These are phyloP conservation scores for Aciculosporium take DNA, from an alignment of 2,329 filamentous ascomycete species.

Conservation along the genomic window DNA sequence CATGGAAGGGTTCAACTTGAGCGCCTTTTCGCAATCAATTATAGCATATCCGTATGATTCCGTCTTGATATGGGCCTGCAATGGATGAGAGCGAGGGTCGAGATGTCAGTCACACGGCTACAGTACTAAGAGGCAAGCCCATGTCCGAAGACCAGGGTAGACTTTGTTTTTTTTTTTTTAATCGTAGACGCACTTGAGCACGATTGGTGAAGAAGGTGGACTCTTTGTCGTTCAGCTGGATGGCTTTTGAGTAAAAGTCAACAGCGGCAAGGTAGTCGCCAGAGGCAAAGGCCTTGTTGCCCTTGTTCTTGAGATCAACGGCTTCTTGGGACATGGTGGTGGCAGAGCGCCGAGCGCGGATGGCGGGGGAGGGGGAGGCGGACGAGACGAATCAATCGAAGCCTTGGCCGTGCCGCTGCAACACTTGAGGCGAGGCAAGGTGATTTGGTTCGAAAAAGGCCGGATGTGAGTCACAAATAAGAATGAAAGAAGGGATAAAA, in stretches of 20 bases:
- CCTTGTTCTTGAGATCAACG: slow-evolving; percentile 75
- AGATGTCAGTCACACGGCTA: slow-evolving; percentile 33
- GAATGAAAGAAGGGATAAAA: background rate
- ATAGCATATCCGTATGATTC: slow-evolving; percentile 92
- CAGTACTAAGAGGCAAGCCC: slow-evolving; percentile 1
- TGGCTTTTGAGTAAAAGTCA: slow-evolving; percentile 75
- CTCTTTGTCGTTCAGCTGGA: slow-evolving; percentile 67
- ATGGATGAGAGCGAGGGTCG: slow-evolving; percentile 1
- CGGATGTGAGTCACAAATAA: background rate
- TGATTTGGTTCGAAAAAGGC: background rate
- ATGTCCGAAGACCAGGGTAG: slow-evolving; percentile 5
- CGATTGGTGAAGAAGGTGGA: slow-evolving; percentile 89
- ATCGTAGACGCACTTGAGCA: slow-evolving; percentile 62
- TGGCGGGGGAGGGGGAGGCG: slow-evolving; percentile 3
- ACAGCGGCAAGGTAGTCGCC: slow-evolving; percentile 79
- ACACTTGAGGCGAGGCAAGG: background rate
- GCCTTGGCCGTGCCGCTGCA: background rate
- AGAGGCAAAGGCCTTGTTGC: slow-evolving; percentile 80
- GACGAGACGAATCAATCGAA: background rate
- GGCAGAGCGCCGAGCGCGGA: slow-evolving; percentile 1
- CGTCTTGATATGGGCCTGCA: slow-evolving; percentile 80
- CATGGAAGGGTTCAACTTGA: slow-evolving; percentile 77
- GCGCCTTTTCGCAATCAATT: slow-evolving; percentile 75
- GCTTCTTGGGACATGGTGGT: slow-evolving; percentile 47
- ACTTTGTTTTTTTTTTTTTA: too few species aligned